These are phyloP conservation scores for Neophaeococcomyces mojaviensis DNA, from an alignment of 2,329 filamentous ascomycete genomes.

Conservation along the genomic window DNA sequence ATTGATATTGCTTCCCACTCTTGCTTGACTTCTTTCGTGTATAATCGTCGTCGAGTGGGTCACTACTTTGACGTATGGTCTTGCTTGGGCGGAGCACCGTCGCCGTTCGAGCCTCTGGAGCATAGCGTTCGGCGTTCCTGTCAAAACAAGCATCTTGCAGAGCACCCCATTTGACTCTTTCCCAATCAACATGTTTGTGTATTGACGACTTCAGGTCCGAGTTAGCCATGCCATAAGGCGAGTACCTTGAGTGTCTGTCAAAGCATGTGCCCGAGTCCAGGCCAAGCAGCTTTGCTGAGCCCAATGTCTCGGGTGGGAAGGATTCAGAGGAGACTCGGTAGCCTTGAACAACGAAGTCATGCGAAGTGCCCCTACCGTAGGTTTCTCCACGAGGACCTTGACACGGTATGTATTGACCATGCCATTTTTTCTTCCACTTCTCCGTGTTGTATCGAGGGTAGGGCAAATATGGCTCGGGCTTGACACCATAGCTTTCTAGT, in stretches of 20 bases:
- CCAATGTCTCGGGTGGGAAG: constrained; percentile 56
- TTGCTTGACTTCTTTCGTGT: not conserved
- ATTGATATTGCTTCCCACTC: constrained; percentile 8
- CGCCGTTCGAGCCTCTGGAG: constrained; percentile 12
- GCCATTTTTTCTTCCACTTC: constrained; percentile 50
- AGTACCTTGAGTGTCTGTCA: constrained; percentile 62
- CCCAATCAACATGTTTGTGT: constrained; percentile 41
- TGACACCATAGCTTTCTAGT: not conserved
- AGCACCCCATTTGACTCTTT: constrained; percentile 60
- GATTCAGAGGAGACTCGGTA: constrained; percentile 46
- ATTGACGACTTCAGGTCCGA: constrained; percentile 9
- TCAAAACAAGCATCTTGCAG: constrained; percentile 62
- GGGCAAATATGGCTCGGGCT: constrained; percentile 56
- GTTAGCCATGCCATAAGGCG: constrained; percentile 37
- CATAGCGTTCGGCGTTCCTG: constrained; percentile 51
- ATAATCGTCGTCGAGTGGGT: constrained; percentile 10
- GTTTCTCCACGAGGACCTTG: constrained; percentile 48
- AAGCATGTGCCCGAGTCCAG: constrained; percentile 61
- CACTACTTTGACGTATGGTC: constrained; percentile 4
- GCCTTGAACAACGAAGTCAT: constrained; percentile 50
- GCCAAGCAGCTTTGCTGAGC: constrained; percentile 53
- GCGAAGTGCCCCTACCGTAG: constrained; percentile 48
- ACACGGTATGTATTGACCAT: constrained; percentile 56
- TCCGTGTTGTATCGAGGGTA: constrained; percentile 63
- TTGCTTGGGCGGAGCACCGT: constrained; percentile 7